Conservation (phyloP, 208 protist genomes). For the Balamuthia mandrillaris region DNA sequence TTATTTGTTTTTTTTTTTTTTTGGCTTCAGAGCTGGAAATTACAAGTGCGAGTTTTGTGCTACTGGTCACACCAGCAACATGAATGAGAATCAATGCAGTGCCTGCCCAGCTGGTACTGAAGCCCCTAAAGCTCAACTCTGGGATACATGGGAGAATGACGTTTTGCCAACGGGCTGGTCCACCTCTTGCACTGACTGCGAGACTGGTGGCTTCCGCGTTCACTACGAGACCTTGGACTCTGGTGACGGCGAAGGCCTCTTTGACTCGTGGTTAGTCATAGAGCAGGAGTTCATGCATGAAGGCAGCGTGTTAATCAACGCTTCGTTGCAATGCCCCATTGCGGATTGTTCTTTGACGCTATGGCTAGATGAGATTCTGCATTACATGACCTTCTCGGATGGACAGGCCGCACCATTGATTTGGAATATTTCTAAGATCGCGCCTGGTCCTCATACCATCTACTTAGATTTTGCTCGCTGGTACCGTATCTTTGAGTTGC, state of each 20-base stretch:
- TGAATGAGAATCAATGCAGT: no score
- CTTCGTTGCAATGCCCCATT: background rate
- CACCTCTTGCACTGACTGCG: background rate
- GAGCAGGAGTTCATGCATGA: background rate
- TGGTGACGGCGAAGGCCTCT: constrained; percentile 26
- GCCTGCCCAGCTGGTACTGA: no score
- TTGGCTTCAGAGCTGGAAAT: no score
- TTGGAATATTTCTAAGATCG: background rate
- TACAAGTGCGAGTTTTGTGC: no score
- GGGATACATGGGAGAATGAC: no score
- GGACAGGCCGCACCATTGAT: background rate
- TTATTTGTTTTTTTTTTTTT: no score
- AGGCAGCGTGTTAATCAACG: no score
- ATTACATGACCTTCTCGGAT: background rate
- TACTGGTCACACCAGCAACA: no score
- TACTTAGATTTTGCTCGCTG: constrained; percentile 30
- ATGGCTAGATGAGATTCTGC: background rate
- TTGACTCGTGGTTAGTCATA: constrained; percentile 27
- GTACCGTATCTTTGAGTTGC: background rate
- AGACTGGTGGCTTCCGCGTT: background rate
- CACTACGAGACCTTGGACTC: constrained; percentile 25
- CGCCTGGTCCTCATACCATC: background rate
- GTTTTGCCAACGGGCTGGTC: no score
- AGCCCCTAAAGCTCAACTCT: no score
- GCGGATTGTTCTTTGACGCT: constrained; percentile 15